A percentile compares a stretch with the other conserved stretches of the same genome.
Evolutionary conservation across 1,139 yeast genomes (phyloP).

Genomic region (Diutina siamensis): DNA sequence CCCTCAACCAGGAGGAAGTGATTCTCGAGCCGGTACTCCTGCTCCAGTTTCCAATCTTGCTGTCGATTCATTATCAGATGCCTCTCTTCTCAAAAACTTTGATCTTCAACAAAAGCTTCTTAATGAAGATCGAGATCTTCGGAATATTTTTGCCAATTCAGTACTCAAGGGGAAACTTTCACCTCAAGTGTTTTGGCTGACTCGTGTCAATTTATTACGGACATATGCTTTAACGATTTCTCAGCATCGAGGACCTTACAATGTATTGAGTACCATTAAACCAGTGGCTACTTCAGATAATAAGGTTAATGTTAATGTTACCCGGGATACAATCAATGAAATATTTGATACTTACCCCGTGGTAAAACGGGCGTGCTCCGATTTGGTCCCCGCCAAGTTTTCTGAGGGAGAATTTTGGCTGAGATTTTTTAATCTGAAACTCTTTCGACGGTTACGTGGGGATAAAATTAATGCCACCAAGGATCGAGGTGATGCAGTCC

Average conservation of each 20-base stretch:
- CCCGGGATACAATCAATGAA: slow-evolving; percentile 81
- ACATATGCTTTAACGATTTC: slow-evolving; percentile 77
- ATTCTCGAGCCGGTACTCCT: slow-evolving; percentile 9
- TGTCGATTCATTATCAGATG: slow-evolving; percentile 24
- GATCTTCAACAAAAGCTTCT: slow-evolving; percentile 71
- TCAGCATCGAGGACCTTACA: slow-evolving; percentile 88
- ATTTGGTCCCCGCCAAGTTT: slow-evolving; percentile 71
- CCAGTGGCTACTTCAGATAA: slow-evolving; percentile 87
- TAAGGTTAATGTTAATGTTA: slow-evolving; percentile 83
- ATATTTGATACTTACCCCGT: slow-evolving; percentile 90
- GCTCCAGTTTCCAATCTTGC: slow-evolving; percentile 13
- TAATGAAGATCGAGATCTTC: slow-evolving; percentile 56
- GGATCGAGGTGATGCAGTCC: slow-evolving; percentile 72
- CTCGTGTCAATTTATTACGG: slow-evolving; percentile 66
- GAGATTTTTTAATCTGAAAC: slow-evolving; percentile 82
- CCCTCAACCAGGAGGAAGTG: slow-evolving; percentile 7
- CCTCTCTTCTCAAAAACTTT: slow-evolving; percentile 48
- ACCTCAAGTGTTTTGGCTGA: slow-evolving; percentile 81
- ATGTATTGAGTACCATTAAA: slow-evolving; percentile 83
- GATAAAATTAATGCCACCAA: slow-evolving; percentile 61
- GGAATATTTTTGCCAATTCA: slow-evolving; percentile 75
- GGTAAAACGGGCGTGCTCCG: slow-evolving; percentile 81
- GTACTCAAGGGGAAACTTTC: slow-evolving; percentile 72
- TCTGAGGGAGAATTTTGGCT: slow-evolving; percentile 94
- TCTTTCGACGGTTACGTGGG: slow-evolving; percentile 81